Evolutionary conservation across 352 stramenopile species (phyloP).

Genomic region (Phytopythium kandeliae): DNA sequence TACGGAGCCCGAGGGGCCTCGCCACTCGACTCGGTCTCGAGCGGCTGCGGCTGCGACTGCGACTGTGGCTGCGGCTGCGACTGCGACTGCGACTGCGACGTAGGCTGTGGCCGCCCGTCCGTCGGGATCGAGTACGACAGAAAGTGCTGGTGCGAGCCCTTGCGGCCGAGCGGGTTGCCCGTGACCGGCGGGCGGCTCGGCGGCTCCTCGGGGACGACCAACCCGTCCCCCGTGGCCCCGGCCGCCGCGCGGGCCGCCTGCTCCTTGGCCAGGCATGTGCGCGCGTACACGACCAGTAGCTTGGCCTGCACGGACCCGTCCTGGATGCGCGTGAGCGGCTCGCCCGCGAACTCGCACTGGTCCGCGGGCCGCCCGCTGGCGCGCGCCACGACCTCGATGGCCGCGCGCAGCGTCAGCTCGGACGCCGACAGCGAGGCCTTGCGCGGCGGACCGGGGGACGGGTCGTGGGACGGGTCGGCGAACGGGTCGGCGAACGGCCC

Average conservation of each 20-base stretch:
- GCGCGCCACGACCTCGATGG: constrained; percentile 43
- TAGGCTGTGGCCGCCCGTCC: constrained; percentile 8
- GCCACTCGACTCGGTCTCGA: no score
- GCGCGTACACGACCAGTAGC: constrained; percentile 66
- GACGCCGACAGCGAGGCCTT: constrained; percentile 7
- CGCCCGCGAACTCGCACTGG: constrained; percentile 58
- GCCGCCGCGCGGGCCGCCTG: constrained; percentile 6
- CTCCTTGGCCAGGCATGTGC: constrained; percentile 67
- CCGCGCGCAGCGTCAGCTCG: constrained; percentile 44
- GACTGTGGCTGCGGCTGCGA: no score
- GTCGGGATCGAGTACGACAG: constrained; percentile 33
- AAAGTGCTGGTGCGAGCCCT: constrained; percentile 23
- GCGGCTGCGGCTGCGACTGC: no score
- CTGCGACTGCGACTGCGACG: constrained; percentile 1
- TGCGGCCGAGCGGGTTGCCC: constrained; percentile 30
- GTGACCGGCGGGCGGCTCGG: constrained; percentile 13
- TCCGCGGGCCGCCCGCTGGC: constrained; percentile 49
- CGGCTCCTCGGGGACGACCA: no score
- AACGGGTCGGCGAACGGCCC: no score
- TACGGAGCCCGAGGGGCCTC: not conserved
- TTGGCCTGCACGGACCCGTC: constrained; percentile 65
- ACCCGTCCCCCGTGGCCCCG: no score
- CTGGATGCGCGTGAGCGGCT: constrained; percentile 47
- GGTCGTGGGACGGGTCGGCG: not conserved
- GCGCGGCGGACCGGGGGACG: not conserved